A percentile compares a stretch with the other conserved stretches of the same genome.
phyloP scores from a whole-genome alignment of 1,139 yeast species.

The Nakaseomyces nivariensis region DNA sequence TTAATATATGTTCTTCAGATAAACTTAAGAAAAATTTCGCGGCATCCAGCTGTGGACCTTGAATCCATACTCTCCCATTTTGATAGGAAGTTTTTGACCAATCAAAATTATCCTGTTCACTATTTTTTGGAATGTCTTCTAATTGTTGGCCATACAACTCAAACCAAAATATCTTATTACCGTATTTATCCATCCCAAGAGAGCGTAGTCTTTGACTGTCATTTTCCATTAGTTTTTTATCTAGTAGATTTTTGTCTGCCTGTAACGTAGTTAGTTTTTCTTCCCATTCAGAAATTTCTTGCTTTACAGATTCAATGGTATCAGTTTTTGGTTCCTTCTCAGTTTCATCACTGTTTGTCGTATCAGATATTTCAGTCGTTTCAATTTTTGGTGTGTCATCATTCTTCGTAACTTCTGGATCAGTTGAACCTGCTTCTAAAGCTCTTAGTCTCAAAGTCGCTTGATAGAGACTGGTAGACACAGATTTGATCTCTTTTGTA shows the following conservation, averaged over 20 bases:
- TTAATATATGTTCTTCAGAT: constrained; percentile 28
- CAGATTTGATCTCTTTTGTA: constrained; percentile 18
- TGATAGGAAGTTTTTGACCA: constrained; percentile 27
- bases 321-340: constrained; percentile 2
- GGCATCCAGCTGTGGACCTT: constrained; percentile 77
- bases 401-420: not conserved
- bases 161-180: constrained; percentile 92
- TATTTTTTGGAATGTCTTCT: constrained; percentile 65
- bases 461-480: constrained; percentile 7
- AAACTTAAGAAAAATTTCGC: constrained; percentile 35
- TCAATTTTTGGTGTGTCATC: constrained; percentile 26
- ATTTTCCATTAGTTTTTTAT: constrained; percentile 47
- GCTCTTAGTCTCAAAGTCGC: not conserved
- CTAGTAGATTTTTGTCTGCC: constrained; percentile 41
- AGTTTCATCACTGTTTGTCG: constrained; percentile 1
- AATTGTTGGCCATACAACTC: constrained; percentile 71
- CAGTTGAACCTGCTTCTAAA: not conserved
- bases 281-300: constrained; percentile 11
- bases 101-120: constrained; percentile 38
- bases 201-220: constrained; percentile 72
- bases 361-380: constrained; percentile 16
- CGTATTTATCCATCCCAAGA: constrained; percentile 76
- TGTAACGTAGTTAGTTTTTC: constrained; percentile 36
- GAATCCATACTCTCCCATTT: constrained; percentile 89
- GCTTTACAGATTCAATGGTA: constrained; percentile 34